A percentile compares a stretch with the other conserved stretches of the same genome.
Evolutionary conservation across 2,329 filamentous ascomycete species (phyloP).

Genomic region (Metarhizium album): DNA sequence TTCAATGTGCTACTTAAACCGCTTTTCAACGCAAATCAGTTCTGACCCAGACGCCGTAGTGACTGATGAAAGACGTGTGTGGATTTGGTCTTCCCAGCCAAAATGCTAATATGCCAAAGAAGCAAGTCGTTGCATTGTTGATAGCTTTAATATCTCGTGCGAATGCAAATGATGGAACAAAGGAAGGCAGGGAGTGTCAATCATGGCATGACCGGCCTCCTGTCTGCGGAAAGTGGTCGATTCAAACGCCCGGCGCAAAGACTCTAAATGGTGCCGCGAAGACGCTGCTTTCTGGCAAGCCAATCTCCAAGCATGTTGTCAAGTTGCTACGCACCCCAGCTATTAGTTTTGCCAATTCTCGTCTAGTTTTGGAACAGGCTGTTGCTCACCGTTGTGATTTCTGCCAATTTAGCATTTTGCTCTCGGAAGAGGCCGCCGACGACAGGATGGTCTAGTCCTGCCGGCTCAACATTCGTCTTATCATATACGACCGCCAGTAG

Average conservation of each 20-base stretch:
- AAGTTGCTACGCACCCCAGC: conserved; percentile 46
- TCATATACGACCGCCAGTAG: conserved; percentile 87
- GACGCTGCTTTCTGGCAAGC: conserved; percentile 60
- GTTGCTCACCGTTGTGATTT: conserved; percentile 63
- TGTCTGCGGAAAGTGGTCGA: not conserved
- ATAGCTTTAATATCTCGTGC: conserved; percentile 5
- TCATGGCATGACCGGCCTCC: not conserved
- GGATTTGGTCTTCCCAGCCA: not conserved
- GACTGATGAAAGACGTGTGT: not conserved
- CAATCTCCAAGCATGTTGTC: conserved; percentile 80
- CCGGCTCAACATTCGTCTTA: conserved; percentile 71
- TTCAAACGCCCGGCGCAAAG: not conserved
- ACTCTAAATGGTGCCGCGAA: conserved; percentile 38
- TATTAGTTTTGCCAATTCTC: conserved; percentile 9
- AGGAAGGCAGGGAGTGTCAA: not conserved
- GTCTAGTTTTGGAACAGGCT: not conserved
- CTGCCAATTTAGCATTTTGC: conserved; percentile 73
- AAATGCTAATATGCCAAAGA: conserved; percentile 6
- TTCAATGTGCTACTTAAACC: not conserved
- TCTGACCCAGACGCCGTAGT: not conserved
- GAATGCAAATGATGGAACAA: not conserved
- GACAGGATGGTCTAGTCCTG: conserved; percentile 74
- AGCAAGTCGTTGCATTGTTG: conserved; percentile 1
- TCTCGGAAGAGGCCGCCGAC: conserved; percentile 73
- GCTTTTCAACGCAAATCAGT: not conserved